Percentiles rank a stretch among this genome's conserved stretches.
Evolutionary conservation across 2,329 filamentous ascomycete species (phyloP).

Genomic region (Cyphellophora attinorum): DNA sequence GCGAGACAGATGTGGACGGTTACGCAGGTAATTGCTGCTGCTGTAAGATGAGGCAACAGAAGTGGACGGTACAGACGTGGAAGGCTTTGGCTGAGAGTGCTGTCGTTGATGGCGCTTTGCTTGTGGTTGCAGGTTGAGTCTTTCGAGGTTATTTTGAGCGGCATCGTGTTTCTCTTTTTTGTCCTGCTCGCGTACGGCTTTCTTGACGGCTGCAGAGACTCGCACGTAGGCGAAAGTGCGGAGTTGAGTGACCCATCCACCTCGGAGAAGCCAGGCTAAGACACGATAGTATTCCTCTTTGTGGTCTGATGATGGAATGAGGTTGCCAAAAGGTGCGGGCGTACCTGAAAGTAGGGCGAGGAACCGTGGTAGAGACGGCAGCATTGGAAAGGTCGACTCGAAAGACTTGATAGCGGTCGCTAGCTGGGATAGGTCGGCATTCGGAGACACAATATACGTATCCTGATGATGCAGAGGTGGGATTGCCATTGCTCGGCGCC

Average conservation of each 20-base stretch:
- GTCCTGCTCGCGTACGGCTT: slow-evolving; percentile 60
- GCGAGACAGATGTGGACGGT: slow-evolving; percentile 13
- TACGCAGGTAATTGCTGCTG: slow-evolving; percentile 1
- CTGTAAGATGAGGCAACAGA: not conserved
- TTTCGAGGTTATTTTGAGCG: slow-evolving; percentile 3
- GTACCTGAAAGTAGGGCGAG: slow-evolving; percentile 71
- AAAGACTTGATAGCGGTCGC: slow-evolving; percentile 62
- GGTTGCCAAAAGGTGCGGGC: slow-evolving; percentile 71
- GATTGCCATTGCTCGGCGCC: slow-evolving; percentile 85
- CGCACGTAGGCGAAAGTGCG: slow-evolving; percentile 86
- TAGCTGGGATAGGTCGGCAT: slow-evolving; percentile 68
- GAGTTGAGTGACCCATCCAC: slow-evolving; percentile 88
- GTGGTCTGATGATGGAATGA: slow-evolving; percentile 81
- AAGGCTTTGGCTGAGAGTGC: not conserved
- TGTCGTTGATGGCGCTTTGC: not conserved
- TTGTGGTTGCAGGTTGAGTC: slow-evolving; percentile 5
- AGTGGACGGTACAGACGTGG: no score
- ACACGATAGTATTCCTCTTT: slow-evolving; percentile 82
- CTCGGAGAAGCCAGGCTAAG: slow-evolving; percentile 83
- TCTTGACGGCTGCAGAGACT: slow-evolving; percentile 71
- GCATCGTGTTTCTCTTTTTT: slow-evolving; percentile 13
- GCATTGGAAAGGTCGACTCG: slow-evolving; percentile 68
- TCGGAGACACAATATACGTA: slow-evolving; percentile 83
- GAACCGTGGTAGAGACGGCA: slow-evolving; percentile 76
- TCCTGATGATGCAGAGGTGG: slow-evolving; percentile 83